Evolutionary conservation across 768 basidiomycete species (phyloP), one percentile per base, ranked within the genome.

Genomic region (Coprinopsis marcescibilis): DNA sequence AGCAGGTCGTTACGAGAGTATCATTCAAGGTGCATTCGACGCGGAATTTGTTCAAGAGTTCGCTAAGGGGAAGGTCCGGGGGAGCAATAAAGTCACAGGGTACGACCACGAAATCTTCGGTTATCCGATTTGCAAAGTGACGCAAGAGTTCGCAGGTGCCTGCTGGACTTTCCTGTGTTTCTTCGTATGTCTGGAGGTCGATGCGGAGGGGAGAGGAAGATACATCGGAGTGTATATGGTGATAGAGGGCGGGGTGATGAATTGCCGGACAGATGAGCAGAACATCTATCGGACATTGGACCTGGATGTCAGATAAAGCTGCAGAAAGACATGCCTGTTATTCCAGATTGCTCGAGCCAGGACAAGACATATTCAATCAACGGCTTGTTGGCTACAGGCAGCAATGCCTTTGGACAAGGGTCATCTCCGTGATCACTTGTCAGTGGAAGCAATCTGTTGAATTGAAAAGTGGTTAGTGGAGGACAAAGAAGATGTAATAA

Each of bases 1-100:
- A 89, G 55, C 79, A 85, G 4, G 78, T 68, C 1, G 82, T 82
- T 2, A 77, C 77, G 53, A 90, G 71, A 35, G 78, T 70, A 25
- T 78, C 76, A 65, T 82, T 75, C 29, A 79, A 73, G 43, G 80
- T 70, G 0, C 77, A 67, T 52, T 91, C 84, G 10, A 77, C 74
- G 25, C 94, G 81, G 61, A 93, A 94, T 57, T 82, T 85, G 64
- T 97, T 81, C 35, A 96, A 69, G 1, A 96, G 65, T 0, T 65
- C 67, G 24, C 75, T 73, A 5, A 97, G 74, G 4, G 83, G 70
- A n/a, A 96, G 72, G 0, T 77, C 67, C 0, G 82, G 68, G 0
- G 92, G 85, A 7, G 92, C 83, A 17, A 92, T 75, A 41, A 96
- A 89, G 62, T 97, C 94, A 59, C 92, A 96, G 5, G 94, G 86